Evolutionary conservation across 257 asterid species (phyloP).

Genomic region (Solanum etuberosum): DNA sequence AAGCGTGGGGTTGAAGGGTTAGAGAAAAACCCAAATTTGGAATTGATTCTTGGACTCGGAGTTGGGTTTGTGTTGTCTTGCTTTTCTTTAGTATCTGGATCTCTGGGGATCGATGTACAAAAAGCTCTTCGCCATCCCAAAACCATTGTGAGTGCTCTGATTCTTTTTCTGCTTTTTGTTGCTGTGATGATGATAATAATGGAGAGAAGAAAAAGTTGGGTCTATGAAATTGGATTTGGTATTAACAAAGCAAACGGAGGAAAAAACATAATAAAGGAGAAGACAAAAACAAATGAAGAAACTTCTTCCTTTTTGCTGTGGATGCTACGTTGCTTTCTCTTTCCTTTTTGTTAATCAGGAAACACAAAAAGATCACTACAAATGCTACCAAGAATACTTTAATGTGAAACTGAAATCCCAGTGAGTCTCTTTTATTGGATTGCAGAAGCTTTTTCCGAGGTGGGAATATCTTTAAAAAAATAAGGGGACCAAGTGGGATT

Average conservation of each 20-base stretch:
- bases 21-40: slow-evolving; percentile 61
- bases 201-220: background rate
- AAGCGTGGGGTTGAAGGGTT: slow-evolving; percentile 83
- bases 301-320: background rate
- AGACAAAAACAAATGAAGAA: background rate
- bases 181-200: background rate
- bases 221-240: background rate
- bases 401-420: slow-evolving; percentile 20
- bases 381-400: slow-evolving; percentile 24
- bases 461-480: background rate
- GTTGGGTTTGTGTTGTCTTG: slow-evolving; percentile 21
- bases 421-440: slow-evolving; percentile 15
- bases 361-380: slow-evolving; percentile 16
- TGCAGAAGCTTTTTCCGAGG: slow-evolving; percentile 4
- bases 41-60: slow-evolving; percentile 23
- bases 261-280: background rate
- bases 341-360: background rate
- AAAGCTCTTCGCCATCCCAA: slow-evolving; percentile 93
- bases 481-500: background rate
- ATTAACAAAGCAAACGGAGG: background rate
- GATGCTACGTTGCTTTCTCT: background rate
- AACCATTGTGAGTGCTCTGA: slow-evolving; percentile 38
- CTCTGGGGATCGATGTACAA: slow-evolving; percentile 78
- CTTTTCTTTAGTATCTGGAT: slow-evolving; percentile 20
- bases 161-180: background rate